Evolutionary conservation across 108 stramenopile species (phyloP).

Genomic region (Stephanodiscus triporus): DNA sequence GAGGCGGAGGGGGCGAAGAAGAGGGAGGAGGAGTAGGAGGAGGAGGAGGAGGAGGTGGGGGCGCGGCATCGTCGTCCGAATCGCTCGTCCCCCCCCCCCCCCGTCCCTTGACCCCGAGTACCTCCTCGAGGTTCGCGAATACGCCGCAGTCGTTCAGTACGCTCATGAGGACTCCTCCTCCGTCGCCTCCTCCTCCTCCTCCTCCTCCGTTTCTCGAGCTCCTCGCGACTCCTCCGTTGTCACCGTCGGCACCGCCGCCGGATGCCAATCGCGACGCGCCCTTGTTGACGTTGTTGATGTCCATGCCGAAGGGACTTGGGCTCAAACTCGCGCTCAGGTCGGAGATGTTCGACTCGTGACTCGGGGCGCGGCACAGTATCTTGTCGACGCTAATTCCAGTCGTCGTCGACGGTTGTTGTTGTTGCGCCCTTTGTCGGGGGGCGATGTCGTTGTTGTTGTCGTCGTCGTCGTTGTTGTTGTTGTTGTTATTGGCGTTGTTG

Average conservation of each 20-base stretch:
- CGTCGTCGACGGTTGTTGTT: not conserved
- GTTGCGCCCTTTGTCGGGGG: not conserved
- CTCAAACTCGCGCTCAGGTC: slow-evolving; percentile 27
- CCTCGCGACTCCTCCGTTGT: not conserved
- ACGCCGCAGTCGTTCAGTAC: slow-evolving; percentile 15
- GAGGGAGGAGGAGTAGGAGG: not conserved
- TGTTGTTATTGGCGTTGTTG: too few relatives aligned
- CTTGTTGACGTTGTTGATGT: not conserved
- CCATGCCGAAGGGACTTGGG: too few relatives aligned
- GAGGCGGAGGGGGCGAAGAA: not conserved
- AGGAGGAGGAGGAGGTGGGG: not conserved
- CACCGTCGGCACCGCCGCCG: too few relatives aligned
- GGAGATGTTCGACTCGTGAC: slow-evolving; percentile 28
- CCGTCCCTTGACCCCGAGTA: too few relatives aligned
- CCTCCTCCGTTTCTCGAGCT: not conserved
- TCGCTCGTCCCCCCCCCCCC: not conserved
- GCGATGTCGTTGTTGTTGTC: not conserved
- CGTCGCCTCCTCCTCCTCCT: not conserved
- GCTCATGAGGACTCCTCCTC: not conserved
- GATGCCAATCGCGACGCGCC: too few relatives aligned
- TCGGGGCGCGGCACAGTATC: slow-evolving; percentile 27
- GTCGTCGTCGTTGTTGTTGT: not conserved
- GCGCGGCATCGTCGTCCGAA: not conserved
- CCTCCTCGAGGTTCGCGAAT: slow-evolving; percentile 5
- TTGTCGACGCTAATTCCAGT: slow-evolving; percentile 26